Evolutionary conservation across 345 rosid species (phyloP), one percentile per base, ranked within the genome.

Genomic region (Luvunga scandens): DNA sequence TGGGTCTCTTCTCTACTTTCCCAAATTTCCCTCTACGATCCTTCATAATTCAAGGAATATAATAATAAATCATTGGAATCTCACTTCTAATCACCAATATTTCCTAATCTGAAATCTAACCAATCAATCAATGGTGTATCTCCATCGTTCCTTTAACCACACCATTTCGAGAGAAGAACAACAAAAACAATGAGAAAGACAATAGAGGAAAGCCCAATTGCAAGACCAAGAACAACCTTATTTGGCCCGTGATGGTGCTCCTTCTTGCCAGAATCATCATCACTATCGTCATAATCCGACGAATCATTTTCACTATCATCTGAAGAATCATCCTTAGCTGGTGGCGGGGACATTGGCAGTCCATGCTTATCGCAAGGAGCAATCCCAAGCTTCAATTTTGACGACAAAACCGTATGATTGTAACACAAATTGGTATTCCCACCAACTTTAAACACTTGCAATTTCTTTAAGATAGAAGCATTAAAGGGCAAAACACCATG

Each of bases 291-390:
- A 10, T 90, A 83, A 79, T 95, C 91, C 12, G 90, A 86, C 39
- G 90, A 85, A n/a, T 86, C 88, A 60, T 75, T 81, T 70, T 86
- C 89, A 65, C 79, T 81, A 6, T 77, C 78, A 9, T 67, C 83
- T 5, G 85, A 77, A 21, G 88, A 74, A 28, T 53, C 82, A 53
- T 83, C 93, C 75, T 89, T 96, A 0, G 91, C 84, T 9, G 98
- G 91, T 30, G 97, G 97, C 0, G 95, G 97, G 22, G 97, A 90
- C 87, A 92, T 24, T 25, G 99, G 97, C 81, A 92, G 75, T 10
- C 99, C 99, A 73, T 94, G 95, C 83, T 91, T 96, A 81, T 96
- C 98, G 36, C 98, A 96, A 4, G 77, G 79, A 39, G 97, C 92
- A 72, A 96, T 89, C 75, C 99, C 98, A 45, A 94, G 86, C 83